Evolutionary conservation across 805 yeast species (phyloP).

Genomic region (Candida silvicultrix): DNA sequence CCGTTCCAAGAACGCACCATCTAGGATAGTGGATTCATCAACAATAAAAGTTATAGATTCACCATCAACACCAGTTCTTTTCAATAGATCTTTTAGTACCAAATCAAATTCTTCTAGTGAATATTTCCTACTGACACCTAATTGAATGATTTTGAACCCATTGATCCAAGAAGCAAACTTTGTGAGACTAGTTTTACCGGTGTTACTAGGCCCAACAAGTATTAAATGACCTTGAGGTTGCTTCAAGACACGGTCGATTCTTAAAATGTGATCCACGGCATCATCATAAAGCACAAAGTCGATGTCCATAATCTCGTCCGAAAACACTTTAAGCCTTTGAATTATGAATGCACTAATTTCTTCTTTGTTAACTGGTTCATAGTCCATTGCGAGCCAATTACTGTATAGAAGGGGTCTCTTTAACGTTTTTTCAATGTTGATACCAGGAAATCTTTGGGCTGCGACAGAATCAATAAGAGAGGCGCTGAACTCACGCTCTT

Average conservation of each 20-base stretch:
- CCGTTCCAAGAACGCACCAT: constrained; percentile 76
- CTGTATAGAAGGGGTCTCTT: constrained; percentile 58
- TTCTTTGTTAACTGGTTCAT: constrained; percentile 44
- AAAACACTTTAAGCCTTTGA: constrained; percentile 61
- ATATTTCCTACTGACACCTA: constrained; percentile 50
- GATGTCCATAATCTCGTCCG: constrained; percentile 70
- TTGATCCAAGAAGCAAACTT: constrained; percentile 90
- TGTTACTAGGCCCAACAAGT: constrained; percentile 73
- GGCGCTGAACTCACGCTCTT: constrained; percentile 47
- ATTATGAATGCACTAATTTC: constrained; percentile 48
- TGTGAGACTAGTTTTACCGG: constrained; percentile 73
- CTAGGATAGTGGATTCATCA: constrained; percentile 74
- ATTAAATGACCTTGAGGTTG: constrained; percentile 91
- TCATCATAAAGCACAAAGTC: constrained; percentile 61
- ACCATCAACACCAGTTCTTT: constrained; percentile 44
- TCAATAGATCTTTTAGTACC: constrained; percentile 49
- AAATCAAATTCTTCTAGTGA: constrained; percentile 60
- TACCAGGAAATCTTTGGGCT: constrained; percentile 37
- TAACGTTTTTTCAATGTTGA: constrained; percentile 30
- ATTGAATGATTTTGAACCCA: constrained; percentile 57
- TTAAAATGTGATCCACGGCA: constrained; percentile 63
- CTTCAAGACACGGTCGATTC: constrained; percentile 75
- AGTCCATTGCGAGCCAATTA: constrained; percentile 65
- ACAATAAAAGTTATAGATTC: constrained; percentile 65
- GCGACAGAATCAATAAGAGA: constrained; percentile 29